These are phyloP conservation scores for Geranomyces michiganensis DNA, from an alignment of 192 early-diverging fungal genomes.

Conservation along the genomic window DNA sequence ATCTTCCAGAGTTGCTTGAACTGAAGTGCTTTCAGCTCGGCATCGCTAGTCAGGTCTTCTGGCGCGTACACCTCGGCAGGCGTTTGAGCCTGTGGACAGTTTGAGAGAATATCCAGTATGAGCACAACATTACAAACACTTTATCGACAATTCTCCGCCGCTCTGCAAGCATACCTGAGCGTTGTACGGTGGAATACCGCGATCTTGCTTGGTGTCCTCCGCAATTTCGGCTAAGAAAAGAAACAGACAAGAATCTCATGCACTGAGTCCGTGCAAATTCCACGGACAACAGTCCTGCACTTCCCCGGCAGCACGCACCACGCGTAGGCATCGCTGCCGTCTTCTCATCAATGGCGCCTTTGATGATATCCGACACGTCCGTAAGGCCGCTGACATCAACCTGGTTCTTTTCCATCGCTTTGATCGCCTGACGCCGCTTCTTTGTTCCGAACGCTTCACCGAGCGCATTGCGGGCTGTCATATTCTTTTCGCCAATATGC, in stretches of 20 bases:
- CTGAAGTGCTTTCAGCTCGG: slow-evolving; percentile 67
- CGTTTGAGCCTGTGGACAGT: slow-evolving; percentile 59
- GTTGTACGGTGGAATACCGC: slow-evolving; percentile 82
- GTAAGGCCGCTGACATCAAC: slow-evolving; percentile 73
- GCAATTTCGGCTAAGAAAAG: slow-evolving; percentile 2
- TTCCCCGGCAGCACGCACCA: slow-evolving; percentile 28
- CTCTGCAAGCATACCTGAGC: too few relatives aligned
- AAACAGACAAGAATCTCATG: not conserved
- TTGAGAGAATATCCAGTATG: too few relatives aligned
- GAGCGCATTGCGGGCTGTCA: slow-evolving; percentile 72
- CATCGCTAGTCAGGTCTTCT: slow-evolving; percentile 68
- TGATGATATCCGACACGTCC: slow-evolving; percentile 66
- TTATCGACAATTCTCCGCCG: not conserved
- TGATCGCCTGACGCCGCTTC: slow-evolving; percentile 81
- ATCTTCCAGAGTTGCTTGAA: slow-evolving; percentile 53
- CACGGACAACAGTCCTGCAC: too few relatives aligned
- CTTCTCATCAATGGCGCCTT: slow-evolving; percentile 69
- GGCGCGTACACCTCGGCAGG: slow-evolving; percentile 81
- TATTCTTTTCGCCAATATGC: slow-evolving; percentile 56
- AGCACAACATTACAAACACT: not conserved
- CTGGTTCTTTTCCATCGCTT: slow-evolving; percentile 81
- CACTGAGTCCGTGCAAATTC: not conserved
- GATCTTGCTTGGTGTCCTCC: slow-evolving; percentile 29
- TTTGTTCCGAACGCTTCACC: slow-evolving; percentile 94
- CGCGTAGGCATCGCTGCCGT: slow-evolving; percentile 64